Evolutionary conservation across 768 basidiomycete species (phyloP).

Genomic region (Psilocybe sp.): DNA sequence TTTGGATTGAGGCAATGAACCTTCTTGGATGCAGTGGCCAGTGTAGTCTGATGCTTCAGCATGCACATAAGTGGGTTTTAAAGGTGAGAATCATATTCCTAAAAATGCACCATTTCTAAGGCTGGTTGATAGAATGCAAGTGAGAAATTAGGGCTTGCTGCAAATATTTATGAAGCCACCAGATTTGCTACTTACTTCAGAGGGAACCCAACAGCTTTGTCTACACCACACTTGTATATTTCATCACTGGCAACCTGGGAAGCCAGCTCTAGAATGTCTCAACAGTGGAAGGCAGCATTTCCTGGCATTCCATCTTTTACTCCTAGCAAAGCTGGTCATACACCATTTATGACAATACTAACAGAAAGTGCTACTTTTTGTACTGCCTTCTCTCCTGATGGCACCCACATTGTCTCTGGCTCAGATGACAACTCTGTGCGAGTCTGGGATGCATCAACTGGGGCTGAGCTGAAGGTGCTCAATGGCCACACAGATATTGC

Average conservation of each 20-base stretch:
- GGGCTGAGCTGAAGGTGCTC: no score
- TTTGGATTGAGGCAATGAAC: constrained; percentile 29
- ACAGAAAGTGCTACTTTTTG: no score
- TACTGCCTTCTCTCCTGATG: no score
- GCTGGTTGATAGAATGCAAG: not conserved
- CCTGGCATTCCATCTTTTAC: constrained; percentile 7
- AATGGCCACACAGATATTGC: no score
- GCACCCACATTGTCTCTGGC: no score
- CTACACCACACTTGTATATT: constrained; percentile 18
- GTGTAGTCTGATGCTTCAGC: constrained; percentile 18
- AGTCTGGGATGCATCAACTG: no score
- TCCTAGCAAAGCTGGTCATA: not conserved
- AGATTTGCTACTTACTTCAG: constrained; percentile 18
- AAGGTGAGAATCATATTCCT: not conserved
- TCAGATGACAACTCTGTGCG: no score
- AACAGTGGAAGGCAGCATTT: constrained; percentile 9
- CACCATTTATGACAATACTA: no score
- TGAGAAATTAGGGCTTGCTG: not conserved
- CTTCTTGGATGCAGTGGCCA: constrained; percentile 9
- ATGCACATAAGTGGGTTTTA: constrained; percentile 6
- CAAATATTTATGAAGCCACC: constrained; percentile 12
- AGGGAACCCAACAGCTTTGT: constrained; percentile 10
- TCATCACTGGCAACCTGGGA: constrained; percentile 17
- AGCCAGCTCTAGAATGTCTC: not conserved
- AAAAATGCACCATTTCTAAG: not conserved